Evolutionary conservation across 768 basidiomycete species (phyloP).

Genomic region (Agrocybe chaxingu): DNA sequence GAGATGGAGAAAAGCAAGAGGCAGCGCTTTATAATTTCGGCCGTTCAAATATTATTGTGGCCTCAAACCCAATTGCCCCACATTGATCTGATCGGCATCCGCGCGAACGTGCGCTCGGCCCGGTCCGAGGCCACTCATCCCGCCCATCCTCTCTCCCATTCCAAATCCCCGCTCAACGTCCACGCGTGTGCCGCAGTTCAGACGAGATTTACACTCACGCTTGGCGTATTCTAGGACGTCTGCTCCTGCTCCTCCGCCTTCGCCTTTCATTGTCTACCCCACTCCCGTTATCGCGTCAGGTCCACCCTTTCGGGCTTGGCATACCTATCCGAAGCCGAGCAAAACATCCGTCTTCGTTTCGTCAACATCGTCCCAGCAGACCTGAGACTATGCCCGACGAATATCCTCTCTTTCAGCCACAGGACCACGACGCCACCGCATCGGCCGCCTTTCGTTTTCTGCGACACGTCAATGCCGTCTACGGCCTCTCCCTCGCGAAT

Average conservation of each 20-base stretch:
- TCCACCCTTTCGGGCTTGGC: conserved; percentile 8
- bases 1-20: conserved; percentile 6
- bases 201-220: not conserved
- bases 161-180: not conserved
- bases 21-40: not conserved
- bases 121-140: conserved; percentile 1
- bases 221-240: not conserved
- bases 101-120: conserved; percentile 24
- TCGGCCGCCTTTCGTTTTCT: conserved; percentile 51
- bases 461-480: conserved; percentile 44
- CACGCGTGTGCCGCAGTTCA: not conserved
- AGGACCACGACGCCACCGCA: conserved; percentile 34
- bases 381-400: conserved; percentile 11
- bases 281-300: conserved; percentile 3
- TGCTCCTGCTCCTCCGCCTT: not conserved
- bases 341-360: not conserved
- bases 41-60: conserved; percentile 10
- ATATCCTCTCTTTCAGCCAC: conserved; percentile 41
- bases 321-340: conserved; percentile 3
- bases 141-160: not conserved
- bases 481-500: conserved; percentile 39
- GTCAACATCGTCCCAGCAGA: conserved; percentile 6
- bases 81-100: conserved; percentile 15
- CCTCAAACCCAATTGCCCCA: conserved; percentile 23
- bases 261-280: conserved; percentile 4